Percentiles rank a stretch among this genome's conserved stretches.
These are phyloP conservation scores for Leishmania major DNA, from an alignment of 208 protist genomes.

Conservation along the genomic window DNA sequence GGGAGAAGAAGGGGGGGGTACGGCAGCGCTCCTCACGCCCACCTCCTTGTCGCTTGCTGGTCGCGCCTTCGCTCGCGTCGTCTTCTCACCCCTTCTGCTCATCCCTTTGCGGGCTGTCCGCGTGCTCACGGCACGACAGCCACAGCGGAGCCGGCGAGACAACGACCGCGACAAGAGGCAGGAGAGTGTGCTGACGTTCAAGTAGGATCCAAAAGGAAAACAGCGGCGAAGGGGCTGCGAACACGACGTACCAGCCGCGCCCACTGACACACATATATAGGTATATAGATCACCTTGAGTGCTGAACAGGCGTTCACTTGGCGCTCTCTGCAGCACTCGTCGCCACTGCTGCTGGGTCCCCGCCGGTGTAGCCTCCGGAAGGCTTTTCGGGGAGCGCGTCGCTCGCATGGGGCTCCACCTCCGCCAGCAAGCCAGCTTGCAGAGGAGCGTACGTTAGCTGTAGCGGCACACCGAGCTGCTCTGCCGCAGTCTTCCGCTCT, in stretches of 20 bases:
- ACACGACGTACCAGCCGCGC: neutral
- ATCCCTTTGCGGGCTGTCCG: neutral
- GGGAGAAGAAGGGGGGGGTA: neutral
- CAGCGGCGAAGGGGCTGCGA: neutral
- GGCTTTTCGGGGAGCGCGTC: neutral
- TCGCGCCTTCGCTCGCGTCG: neutral
- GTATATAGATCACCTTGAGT: neutral
- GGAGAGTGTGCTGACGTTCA: neutral
- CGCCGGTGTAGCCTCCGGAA: too few species aligned
- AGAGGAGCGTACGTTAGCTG: constrained; percentile 32
- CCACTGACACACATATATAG: neutral
- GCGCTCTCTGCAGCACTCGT: neutral
- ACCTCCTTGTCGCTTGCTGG: neutral
- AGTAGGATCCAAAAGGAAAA: neutral
- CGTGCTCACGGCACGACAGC: neutral
- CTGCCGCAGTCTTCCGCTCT: constrained; percentile 50
- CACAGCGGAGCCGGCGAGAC: neutral
- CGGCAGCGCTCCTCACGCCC: neutral
- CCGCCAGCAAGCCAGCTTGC: constrained; percentile 37
- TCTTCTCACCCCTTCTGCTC: neutral
- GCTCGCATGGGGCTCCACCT: neutral
- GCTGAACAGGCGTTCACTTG: neutral
- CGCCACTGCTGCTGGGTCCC: neutral
- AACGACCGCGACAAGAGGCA: neutral
- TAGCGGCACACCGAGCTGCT: constrained; percentile 25